Evolutionary conservation across 352 stramenopile genomes (phyloP).

Genomic region (Phytophthora sojae): DNA sequence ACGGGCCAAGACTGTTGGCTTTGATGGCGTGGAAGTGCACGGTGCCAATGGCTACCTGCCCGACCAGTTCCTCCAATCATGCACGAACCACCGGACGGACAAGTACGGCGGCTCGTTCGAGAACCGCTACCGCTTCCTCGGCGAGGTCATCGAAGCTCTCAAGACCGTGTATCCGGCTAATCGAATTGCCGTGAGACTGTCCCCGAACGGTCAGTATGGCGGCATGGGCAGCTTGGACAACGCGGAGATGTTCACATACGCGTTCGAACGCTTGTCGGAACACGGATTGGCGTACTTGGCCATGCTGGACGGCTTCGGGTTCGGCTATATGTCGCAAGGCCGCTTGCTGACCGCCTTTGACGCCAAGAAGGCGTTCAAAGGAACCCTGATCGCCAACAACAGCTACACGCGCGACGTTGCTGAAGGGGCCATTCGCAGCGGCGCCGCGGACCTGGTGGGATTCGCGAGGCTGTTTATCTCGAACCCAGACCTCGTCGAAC

Average conservation of each 20-base stretch:
- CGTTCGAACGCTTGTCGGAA: not conserved
- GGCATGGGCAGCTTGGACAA: conserved; percentile 11
- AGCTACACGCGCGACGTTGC: conserved; percentile 4
- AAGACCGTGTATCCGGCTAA: not conserved
- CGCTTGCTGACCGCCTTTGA: not conserved
- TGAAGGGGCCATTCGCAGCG: conserved; percentile 2
- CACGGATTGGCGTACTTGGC: conserved; percentile 4
- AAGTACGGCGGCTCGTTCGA: conserved; percentile 2
- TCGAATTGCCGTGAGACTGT: not conserved
- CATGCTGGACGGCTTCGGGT: conserved; percentile 5
- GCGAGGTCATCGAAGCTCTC: conserved; percentile 2
- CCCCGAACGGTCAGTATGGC: not conserved
- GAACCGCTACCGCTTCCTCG: conserved; percentile 1
- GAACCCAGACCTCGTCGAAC: too few relatives aligned
- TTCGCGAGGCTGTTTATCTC: conserved; percentile 3
- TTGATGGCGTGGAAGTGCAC: conserved; percentile 4
- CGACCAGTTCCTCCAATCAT: conserved; percentile 11
- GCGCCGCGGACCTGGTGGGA: not conserved
- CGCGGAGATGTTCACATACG: conserved; percentile 7
- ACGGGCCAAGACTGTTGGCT: not conserved
- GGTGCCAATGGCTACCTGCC: not conserved
- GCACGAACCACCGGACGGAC: conserved; percentile 1
- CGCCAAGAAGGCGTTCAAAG: conserved; percentile 12
- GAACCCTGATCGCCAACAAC: conserved; percentile 5
- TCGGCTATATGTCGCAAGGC: not conserved